These are phyloP conservation scores for Aspergillus texensis DNA, from an alignment of 2,329 filamentous ascomycete genomes.

Conservation along the genomic window DNA sequence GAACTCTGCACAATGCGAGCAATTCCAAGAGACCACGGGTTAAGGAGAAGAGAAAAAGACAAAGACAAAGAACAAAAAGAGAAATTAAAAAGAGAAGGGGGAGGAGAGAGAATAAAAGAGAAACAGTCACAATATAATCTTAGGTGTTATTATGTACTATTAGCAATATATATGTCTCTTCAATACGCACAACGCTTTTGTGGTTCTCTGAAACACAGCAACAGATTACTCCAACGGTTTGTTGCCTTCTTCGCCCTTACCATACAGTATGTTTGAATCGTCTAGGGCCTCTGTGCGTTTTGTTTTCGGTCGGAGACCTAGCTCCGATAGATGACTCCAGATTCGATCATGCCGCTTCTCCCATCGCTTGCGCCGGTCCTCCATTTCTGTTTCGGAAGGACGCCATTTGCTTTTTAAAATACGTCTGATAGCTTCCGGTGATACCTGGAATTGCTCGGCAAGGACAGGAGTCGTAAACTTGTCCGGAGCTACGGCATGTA, in stretches of 20 bases:
- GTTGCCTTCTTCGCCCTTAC: constrained; percentile 11
- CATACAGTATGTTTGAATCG: constrained; percentile 32
- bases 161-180: not conserved
- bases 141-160: not conserved
- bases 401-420: constrained; percentile 68
- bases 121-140: not conserved
- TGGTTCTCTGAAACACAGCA: not conserved
- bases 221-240: not conserved
- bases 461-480: constrained; percentile 75
- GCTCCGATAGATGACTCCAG: constrained; percentile 49
- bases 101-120: not conserved
- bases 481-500: constrained; percentile 76
- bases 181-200: not conserved
- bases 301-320: constrained; percentile 61
- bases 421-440: constrained; percentile 80
- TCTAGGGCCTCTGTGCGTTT: constrained; percentile 35
- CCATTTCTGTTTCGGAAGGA: constrained; percentile 41
- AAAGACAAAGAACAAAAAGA: not conserved
- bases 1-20: too few species aligned
- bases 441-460: constrained; percentile 79
- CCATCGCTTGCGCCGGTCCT: constrained; percentile 47
- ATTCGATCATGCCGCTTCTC: constrained; percentile 48
- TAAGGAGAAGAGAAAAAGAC: not conserved
- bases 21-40: too few species aligned
- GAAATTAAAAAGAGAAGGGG: not conserved